Evolutionary conservation across 345 rosid species (phyloP), one percentile per base, ranked within the genome.

Genomic region (Citrus australasica): DNA sequence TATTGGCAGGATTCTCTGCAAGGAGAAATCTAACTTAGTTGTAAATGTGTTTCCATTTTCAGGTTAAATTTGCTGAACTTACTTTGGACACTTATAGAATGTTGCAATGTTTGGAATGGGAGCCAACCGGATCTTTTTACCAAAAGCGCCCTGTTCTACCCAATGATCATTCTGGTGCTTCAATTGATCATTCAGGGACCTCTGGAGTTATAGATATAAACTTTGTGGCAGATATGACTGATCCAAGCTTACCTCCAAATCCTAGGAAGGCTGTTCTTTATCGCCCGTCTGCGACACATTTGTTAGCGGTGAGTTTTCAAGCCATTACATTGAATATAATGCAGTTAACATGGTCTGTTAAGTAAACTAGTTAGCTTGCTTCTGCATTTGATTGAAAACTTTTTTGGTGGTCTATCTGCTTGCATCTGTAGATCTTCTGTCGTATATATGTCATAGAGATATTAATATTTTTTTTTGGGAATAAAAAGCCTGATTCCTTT

Each of bases 71-170:
- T 84, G 98, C 98, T 25, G 98, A 96, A 87, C 85, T 94, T 82
- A 94, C 97, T 37, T 79, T 96, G 86, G 99, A 96, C 84, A 83
- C 92, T 27, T 88, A 89, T 78, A 89, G 99, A 78, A 96, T 92
- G 98, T 81, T 96, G 89, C 99, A 96, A 73, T 94, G 94, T 85
- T 82, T 96, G 87, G 99, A 94, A 82, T 96, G 98, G 98, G 98
- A 96, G 75, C 97, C 95, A 4, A 87, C 92, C 79, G 98, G 94
- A 81, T 86, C 94, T 71, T 87, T 88, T 82, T 89, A 83, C 84
- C 88, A 85, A 33, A 96, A 92, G 76, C 85, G 69, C 10, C 86
- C 89, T 28, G 87, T 79, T 75, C 91, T 90, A 64, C 77, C 85
- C 5, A 90, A 90, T 82, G 94, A 89, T 86, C 94, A 94, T 48